phyloP scores from a whole-genome alignment of 768 basidiomycete species.

The Auricularia cornea region DNA sequence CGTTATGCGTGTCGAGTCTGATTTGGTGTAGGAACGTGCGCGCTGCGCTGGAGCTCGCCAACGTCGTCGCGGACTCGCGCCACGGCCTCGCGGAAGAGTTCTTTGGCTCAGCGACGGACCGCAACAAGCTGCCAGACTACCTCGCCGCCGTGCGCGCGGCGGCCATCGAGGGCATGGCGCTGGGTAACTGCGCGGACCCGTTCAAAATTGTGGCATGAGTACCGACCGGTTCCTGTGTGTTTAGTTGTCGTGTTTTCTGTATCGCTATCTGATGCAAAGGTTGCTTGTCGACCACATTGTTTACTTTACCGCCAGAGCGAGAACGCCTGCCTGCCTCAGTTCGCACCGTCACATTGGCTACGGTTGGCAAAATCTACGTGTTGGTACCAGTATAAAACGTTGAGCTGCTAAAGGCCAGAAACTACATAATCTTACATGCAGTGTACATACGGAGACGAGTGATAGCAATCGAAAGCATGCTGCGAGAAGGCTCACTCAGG shows the following conservation, averaged over 20 bases:
- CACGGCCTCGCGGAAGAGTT: slow-evolving; percentile 85
- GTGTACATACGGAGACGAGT: too few species aligned
- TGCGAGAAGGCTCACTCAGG: too few species aligned
- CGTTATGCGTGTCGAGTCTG: not conserved
- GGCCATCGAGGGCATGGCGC: not conserved
- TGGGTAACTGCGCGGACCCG: not conserved
- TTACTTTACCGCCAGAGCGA: too few species aligned
- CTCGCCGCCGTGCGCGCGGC: not conserved
- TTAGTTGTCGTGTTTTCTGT: not conserved
- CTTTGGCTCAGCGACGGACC: slow-evolving; percentile 19
- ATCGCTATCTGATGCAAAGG: not conserved
- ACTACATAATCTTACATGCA: too few species aligned
- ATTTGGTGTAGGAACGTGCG: slow-evolving; percentile 80
- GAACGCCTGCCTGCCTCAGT: too few species aligned
- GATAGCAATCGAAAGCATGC: too few species aligned
- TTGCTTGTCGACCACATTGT: too few species aligned
- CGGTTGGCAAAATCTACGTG: too few species aligned
- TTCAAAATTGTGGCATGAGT: not conserved
- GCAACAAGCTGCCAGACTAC: not conserved
- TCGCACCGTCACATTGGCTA: too few species aligned
- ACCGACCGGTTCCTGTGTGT: not conserved
- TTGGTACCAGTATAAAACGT: too few species aligned
- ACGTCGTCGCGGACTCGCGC: slow-evolving; percentile 79
- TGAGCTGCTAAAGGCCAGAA: too few species aligned
- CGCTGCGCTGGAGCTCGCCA: slow-evolving; percentile 66